Evolutionary conservation across 1,284 basidiomycete species (phyloP).

Genomic region (Cutaneotrichosporon daszewskae): DNA sequence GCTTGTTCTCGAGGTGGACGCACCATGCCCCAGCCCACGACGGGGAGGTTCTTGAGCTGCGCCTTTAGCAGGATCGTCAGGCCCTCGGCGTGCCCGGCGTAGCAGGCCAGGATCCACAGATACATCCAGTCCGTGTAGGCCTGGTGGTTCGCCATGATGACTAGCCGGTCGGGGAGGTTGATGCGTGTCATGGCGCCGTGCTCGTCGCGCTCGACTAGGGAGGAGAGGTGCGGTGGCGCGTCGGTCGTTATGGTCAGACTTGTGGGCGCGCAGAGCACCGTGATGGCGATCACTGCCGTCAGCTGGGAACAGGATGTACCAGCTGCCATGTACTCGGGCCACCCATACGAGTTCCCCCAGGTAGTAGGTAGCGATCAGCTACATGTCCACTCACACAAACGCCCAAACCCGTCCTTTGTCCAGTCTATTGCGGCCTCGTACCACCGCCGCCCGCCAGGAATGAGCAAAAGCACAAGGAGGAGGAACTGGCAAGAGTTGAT

Average conservation of each 20-base stretch:
- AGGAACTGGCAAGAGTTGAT: conserved; percentile 67
- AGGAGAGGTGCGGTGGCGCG: conserved; percentile 26
- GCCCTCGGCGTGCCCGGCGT: conserved; percentile 59
- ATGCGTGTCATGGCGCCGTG: conserved; percentile 59
- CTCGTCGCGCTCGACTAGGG: conserved; percentile 52
- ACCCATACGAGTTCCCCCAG: too few relatives aligned
- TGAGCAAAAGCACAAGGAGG: conserved; percentile 54
- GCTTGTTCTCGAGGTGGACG: neutral
- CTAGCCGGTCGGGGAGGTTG: conserved; percentile 67
- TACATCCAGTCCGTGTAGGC: conserved; percentile 84
- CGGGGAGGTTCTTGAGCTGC: conserved; percentile 77
- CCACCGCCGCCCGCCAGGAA: conserved; percentile 41
- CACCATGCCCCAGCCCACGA: conserved; percentile 62
- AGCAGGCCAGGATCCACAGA: conserved; percentile 78
- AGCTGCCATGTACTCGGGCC: neutral
- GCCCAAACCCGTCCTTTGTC: conserved; percentile 75
- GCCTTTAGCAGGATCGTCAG: conserved; percentile 87
- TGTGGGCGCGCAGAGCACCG: conserved; percentile 78
- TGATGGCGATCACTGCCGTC: conserved; percentile 35
- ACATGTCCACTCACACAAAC: conserved; percentile 55
- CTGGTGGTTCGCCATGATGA: conserved; percentile 77
- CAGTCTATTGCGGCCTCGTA: conserved; percentile 67
- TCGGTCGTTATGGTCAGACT: conserved; percentile 61
- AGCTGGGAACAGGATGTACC: neutral
- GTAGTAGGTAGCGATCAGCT: neutral